Base-by-base conservation (phyloP, 257 asterid genomes). In the Nicotiana otophora region DNA sequence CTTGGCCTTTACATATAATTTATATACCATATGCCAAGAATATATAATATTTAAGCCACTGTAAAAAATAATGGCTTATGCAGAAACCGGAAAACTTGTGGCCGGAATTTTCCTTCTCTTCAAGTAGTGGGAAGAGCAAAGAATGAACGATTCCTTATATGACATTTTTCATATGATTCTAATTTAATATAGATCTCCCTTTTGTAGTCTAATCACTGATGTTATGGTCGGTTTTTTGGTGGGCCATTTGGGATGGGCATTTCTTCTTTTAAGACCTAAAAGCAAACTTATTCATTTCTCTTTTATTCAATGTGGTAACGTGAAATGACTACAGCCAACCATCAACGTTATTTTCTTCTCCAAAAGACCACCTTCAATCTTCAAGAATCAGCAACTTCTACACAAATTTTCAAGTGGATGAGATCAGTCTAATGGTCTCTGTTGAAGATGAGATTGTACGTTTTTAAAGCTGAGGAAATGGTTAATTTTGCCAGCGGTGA, bases 1-100 rank as follows among this genome's bases (percentile, higher is more conserved):
- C 77, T 82, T 83, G 74, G 82, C 48, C 78, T 16, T 80, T 64
- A 64, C 77, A 42, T 64, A 64, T 62, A 81, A 58, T 57, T 80
- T 34, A 60, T 23, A n/a, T 60, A 80, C 76, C 10, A 80, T 62
- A 42, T 63, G 39, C 39, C 55, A 36, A n/a, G 19, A 23, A 33
- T 64, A 48, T 74, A 75, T 51, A 53, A 75, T 75, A 75, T 75
- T 62, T 28, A 75, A 51, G 28, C 28, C 46, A 75, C 48, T 75
- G 46, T 75, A 75, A 51, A 14, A 19, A 4, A 19, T 20, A 42
- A 74, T 48, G 42, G 17, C 28, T 28, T 75, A 14, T 51, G 80
- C 26, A 80, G 58, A 34, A 65, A 63, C 51, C 46, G 62, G 77
- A 46, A 36, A 54, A 63, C 31, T 66, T 55, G 75, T 51, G 64